Base-by-base conservation (phyloP, 441 rosid species). In the Populus trichocarpa region DNA sequence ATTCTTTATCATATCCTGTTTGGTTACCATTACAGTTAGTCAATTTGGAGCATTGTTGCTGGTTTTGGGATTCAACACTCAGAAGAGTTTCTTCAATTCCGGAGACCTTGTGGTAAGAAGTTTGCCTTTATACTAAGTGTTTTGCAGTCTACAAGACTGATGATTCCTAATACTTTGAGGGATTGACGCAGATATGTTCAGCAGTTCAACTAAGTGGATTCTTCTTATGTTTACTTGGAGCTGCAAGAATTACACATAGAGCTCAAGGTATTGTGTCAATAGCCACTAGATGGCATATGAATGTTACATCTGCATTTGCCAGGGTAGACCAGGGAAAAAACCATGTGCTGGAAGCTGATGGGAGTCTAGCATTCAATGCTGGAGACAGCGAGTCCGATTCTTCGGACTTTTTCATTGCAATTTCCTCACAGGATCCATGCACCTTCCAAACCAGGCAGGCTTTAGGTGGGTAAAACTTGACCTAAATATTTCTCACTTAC, bases 211-310 rank as follows among this genome's bases (percentile, higher is more conserved):
- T 92, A 3, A 89, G 94, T 57, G 94, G 98, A 10, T 83, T 92
- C 90, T 87, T 89, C 85, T 69, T 92, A 79, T 92, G 95, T 86
- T 67, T 93, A 81, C 28, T 93, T 81, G 97, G 97, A 32, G 98
- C 98, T 5, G 94, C 92, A 50, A 92, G 90, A 86, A 93, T 93
- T 81, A 93, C 98, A 33, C 98, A 93, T 69, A 89, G 97, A 80
- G 98, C 95, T 70, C 98, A 93, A 85, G 90, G 94, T 69, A 86
- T 92, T 23, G 90, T 86, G 12, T 80, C 92, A 1, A 57, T 92
- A 46, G 98, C 95, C 26, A 89, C 90, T 11, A 84, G 93, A 79
- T 93, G 98, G 97, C 90, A 92, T 75, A 88, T 92, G 94, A 78
- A 79, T 30, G 85, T 83, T 67, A 87, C 95, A 6, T 82, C 86